These are phyloP conservation scores for Sarocladium strictum DNA, from an alignment of 2,329 filamentous ascomycete genomes.

Conservation along the genomic window DNA sequence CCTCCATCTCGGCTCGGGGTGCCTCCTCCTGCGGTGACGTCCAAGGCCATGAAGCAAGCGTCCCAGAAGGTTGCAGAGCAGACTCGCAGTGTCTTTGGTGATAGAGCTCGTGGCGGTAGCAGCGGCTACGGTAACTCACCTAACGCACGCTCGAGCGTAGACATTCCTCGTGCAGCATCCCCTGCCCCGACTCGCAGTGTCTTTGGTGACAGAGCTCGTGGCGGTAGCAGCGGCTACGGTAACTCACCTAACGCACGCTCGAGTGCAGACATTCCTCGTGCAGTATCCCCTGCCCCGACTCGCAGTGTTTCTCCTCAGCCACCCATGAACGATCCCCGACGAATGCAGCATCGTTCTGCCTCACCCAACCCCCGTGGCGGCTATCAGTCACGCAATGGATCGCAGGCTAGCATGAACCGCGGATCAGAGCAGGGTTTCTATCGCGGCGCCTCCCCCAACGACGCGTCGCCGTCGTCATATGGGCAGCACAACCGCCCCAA, in stretches of 20 bases:
- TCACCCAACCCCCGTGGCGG: conserved; percentile 54
- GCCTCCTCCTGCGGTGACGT: conserved; percentile 86
- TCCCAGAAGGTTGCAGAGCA: conserved; percentile 84
- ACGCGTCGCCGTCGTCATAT: conserved; percentile 43
- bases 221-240: conserved; percentile 23
- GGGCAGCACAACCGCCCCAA: conserved; percentile 42
- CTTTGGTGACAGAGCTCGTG: conserved; percentile 46
- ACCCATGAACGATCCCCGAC: conserved; percentile 39
- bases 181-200: conserved; percentile 66
- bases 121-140: conserved; percentile 26
- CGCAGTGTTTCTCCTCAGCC: conserved; percentile 60
- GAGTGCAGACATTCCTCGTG: conserved; percentile 50
- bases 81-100: conserved; percentile 70
- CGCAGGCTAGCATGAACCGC: conserved; percentile 35
- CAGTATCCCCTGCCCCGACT: conserved; percentile 62
- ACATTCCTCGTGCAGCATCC: conserved; percentile 56
- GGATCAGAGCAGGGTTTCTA: conserved; percentile 46
- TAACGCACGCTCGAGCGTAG: conserved; percentile 48
- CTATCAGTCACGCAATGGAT: conserved; percentile 29
- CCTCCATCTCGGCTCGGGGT: conserved; percentile 76
- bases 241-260: conserved; percentile 43
- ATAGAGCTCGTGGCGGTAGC: conserved; percentile 26
- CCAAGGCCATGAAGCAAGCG: conserved; percentile 91
- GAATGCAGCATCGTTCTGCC: conserved; percentile 38
- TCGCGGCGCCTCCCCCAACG: conserved; percentile 45